Evolutionary conservation across 306 rosid species (phyloP), one percentile per base, ranked within the genome.

Genomic region (Psophocarpus tetragonolobus): DNA sequence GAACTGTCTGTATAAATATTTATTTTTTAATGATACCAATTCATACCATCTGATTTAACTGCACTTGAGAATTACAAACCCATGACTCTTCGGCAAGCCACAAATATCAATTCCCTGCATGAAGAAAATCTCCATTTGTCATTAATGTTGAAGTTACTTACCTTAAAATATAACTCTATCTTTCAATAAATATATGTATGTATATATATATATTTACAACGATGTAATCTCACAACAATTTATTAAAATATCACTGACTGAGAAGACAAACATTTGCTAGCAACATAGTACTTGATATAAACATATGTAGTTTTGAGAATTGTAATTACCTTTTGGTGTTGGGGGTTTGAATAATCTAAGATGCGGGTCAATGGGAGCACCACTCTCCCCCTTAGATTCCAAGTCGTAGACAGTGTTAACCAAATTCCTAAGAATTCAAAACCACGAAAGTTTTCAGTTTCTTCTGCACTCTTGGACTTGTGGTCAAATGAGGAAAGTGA

Each of bases 361-460:
- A 32, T 8, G 29, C 12, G 80, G 80, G 60, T 77, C 83, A 32
- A 56, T 10, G 3, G 65, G 76, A 56, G 18, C 4, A 44, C 45
- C 76, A 44, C 45, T 71, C 0, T 0, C 1, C 13, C 0, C 20
- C 58, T 11, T 50, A 77, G 0, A 56, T 1, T 9, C 1, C 5
- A 2, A 0, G 21, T 26, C 41, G 36, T 72, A 77, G 5, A 58
- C 9, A 13, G 32, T 0, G 24, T 42, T 63, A 5, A 0, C 4
- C 14, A 1, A 1, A 3, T 39, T 14, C 70, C 82, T 72, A 47
- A 53, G 45, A 72, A 65, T 11, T 33, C 38, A 64, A 13, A 54
- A 77, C 11, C 63, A 51, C 3, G 2, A 71, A 44, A 38, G 5
- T 27, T 8, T 17, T 64, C 3, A 68, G 5, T 47, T 50, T 50